Conservation (phyloP, 768 basidiomycete genomes). For the Pulveroboletus ravenelii region DNA sequence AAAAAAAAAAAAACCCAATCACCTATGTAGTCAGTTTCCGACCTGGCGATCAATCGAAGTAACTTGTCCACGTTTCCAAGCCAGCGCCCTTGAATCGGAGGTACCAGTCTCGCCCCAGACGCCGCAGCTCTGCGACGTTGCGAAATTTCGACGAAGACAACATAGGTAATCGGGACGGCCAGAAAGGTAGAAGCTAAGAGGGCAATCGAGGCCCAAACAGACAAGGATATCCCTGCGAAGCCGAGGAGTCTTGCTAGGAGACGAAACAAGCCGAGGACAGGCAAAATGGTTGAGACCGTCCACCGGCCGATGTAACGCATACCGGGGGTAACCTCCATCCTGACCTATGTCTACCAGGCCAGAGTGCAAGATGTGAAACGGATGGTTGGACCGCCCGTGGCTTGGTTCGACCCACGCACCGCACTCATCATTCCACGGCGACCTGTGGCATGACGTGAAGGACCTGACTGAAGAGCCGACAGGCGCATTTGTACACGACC, state of each 20-base stretch:
- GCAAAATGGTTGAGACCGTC: slow-evolving; percentile 11
- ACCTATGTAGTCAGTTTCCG: slow-evolving; percentile 36
- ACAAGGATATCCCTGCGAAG: slow-evolving; percentile 8
- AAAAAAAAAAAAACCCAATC: background rate
- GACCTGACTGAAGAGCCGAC: too few relatives aligned
- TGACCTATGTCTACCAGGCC: too few relatives aligned
- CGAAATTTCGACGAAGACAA: slow-evolving; percentile 1
- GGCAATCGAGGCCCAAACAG: background rate
- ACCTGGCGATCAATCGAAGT: slow-evolving; percentile 11
- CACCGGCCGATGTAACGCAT: slow-evolving; percentile 6
- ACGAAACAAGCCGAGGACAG: slow-evolving; percentile 10
- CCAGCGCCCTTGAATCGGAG: slow-evolving; percentile 28
- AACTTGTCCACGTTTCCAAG: slow-evolving; percentile 36
- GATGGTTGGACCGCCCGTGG: too few relatives aligned
- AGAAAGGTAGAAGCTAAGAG: slow-evolving; percentile 7
- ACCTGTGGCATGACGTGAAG: too few relatives aligned
- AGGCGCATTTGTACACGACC: too few relatives aligned
- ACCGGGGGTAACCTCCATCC: too few relatives aligned
- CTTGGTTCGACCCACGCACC: too few relatives aligned
- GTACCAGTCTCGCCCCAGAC: slow-evolving; percentile 27
- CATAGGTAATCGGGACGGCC: background rate
- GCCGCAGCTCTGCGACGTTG: slow-evolving; percentile 19
- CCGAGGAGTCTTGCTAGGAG: slow-evolving; percentile 9
- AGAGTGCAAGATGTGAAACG: too few relatives aligned
- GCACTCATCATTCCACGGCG: too few relatives aligned